Evolutionary conservation across 129 eudicot species (phyloP).

Genomic region (Pittosporum tobira): DNA sequence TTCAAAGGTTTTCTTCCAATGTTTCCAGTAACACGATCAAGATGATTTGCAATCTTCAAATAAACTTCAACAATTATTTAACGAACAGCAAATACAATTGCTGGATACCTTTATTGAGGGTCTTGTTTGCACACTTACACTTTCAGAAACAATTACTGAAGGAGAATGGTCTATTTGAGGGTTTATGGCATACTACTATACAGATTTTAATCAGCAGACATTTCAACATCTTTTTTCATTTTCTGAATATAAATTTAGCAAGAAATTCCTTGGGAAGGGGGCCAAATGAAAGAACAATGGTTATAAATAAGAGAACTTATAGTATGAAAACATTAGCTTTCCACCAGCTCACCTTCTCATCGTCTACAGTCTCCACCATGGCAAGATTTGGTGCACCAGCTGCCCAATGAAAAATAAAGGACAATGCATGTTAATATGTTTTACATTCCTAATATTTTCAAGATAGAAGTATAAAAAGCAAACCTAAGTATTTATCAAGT

Average conservation of each 20-base stretch:
- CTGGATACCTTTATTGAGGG: too few species aligned
- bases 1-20: constrained; percentile 87
- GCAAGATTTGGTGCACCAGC: constrained; percentile 83
- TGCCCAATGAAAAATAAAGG: constrained; percentile 22
- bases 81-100: neutral
- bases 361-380: constrained; percentile 95
- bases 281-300: neutral
- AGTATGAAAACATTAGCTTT: neutral
- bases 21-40: constrained; percentile 65
- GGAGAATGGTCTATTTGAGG: neutral
- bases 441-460: too few species aligned
- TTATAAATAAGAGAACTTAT: neutral
- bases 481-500: too few species aligned
- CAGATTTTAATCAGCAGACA: neutral
- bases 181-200: neutral
- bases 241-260: too few species aligned
- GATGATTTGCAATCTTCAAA: constrained; percentile 74
- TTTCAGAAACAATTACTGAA: neutral
- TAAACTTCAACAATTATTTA: constrained; percentile 9
- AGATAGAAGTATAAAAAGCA: too few species aligned
- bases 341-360: constrained; percentile 55
- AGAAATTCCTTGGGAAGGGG: neutral
- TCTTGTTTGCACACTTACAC: too few species aligned
- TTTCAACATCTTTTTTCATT: neutral
- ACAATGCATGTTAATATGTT: constrained; percentile 5